Evolutionary conservation across 192 early-diverging fungal genomes (phyloP).

Genomic region (Gorgonomyces haynaldii): DNA sequence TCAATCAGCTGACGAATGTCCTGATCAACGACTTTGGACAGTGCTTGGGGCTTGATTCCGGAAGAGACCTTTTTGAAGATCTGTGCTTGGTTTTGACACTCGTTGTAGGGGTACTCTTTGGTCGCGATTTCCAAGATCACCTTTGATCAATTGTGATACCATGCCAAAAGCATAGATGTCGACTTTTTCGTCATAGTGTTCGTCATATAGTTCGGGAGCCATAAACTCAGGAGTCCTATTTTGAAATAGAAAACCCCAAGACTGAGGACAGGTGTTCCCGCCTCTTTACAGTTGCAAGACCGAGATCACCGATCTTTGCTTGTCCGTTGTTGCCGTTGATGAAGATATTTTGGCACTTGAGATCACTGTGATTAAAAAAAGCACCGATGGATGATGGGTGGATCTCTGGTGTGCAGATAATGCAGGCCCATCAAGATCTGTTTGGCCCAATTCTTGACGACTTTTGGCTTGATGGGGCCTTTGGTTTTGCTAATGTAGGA

Average conservation of each 20-base stretch:
- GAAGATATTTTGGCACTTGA: slow-evolving; percentile 68
- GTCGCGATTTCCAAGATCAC: slow-evolving; percentile 42
- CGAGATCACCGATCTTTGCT: slow-evolving; percentile 81
- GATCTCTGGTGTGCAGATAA: slow-evolving; percentile 65
- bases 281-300: slow-evolving; percentile 55
- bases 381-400: slow-evolving; percentile 77
- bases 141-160: slow-evolving; percentile 28
- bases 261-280: slow-evolving; percentile 59
- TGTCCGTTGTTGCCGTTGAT: slow-evolving; percentile 82
- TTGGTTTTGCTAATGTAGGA: slow-evolving; percentile 64
- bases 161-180: slow-evolving; percentile 87
- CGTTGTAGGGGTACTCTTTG: slow-evolving; percentile 78
- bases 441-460: slow-evolving; percentile 67
- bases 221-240: slow-evolving; percentile 70
- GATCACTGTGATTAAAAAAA: slow-evolving; percentile 22
- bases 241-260: slow-evolving; percentile 31
- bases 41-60: slow-evolving; percentile 59
- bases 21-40: slow-evolving; percentile 48
- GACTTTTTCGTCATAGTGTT: slow-evolving; percentile 76
- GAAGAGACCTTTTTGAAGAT: slow-evolving; percentile 69
- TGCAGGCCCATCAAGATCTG: slow-evolving; percentile 70
- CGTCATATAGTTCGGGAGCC: slow-evolving; percentile 85
- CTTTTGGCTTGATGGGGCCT: slow-evolving; percentile 54
- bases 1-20: slow-evolving; percentile 61
- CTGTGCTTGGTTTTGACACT: slow-evolving; percentile 74